Evolutionary conservation across 345 rosid genomes (phyloP).

Genomic region (Cardamine occulta): DNA sequence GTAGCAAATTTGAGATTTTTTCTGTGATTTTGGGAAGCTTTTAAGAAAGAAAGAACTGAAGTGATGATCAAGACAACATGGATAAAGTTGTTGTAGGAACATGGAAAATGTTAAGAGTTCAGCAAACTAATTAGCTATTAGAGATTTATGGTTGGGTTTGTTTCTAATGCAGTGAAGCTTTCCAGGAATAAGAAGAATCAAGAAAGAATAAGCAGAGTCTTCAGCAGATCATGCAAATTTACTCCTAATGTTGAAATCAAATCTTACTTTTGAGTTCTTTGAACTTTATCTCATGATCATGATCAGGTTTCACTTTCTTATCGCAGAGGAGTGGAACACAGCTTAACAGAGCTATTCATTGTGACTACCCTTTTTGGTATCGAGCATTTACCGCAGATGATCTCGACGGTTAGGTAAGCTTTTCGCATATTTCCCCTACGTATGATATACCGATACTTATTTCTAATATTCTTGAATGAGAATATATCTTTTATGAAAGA

Average conservation of each 20-base stretch:
- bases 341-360: too few species aligned
- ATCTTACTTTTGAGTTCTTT: not conserved
- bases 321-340: too few species aligned
- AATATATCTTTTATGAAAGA: slow-evolving; percentile 7
- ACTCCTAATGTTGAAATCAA: not conserved
- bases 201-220: not conserved
- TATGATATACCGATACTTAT: not conserved
- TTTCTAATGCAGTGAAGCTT: not conserved
- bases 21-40: not conserved
- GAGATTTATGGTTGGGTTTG: not conserved
- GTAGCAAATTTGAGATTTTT: not conserved
- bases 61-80: not conserved
- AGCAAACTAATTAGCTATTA: not conserved
- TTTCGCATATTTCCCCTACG: too few species aligned
- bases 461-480: slow-evolving; percentile 7
- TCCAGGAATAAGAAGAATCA: not conserved
- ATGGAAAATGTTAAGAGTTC: too few species aligned
- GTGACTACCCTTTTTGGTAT: too few species aligned
- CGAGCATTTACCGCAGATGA: too few species aligned
- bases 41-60: not conserved
- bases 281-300: too few species aligned
- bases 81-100: too few species aligned
- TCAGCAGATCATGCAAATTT: not conserved
- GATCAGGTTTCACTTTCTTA: too few species aligned
- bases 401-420: too few species aligned